Base-by-base conservation (phyloP, 495 filamentous ascomycete species). In the Penicillium subrubescens region DNA sequence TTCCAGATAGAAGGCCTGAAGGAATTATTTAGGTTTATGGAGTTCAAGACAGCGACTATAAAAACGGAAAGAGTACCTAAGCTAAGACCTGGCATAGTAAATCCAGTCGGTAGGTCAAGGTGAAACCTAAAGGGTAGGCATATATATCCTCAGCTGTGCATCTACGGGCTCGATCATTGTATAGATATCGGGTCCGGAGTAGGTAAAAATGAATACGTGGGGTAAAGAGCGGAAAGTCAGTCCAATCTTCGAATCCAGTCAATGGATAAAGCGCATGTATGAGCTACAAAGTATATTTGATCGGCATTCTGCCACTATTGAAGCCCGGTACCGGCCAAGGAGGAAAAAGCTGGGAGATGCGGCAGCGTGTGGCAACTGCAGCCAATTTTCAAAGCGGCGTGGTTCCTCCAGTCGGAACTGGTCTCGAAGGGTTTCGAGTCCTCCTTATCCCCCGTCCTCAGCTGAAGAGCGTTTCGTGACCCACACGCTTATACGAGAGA, bases 401-500 rank as follows among this genome's bases (percentile, higher is more conserved):
- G 69, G 66, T 62, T 59, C 68, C 50, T 53, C 67, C 71, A 73
- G 71, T 73, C 68, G 71, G 71, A 73, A 69, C 54, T 66, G 50
- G 56, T 65, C 60, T 65, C 60, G 62, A 65, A 64, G 41, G 60
- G 52, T 65, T 61, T 60, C 53, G 64, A 64, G 59, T 34, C 29
- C n/a, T 67, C 56, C 57, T 66, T 8, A 33, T 33, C 31, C 64
- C 33, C 54, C 53, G 25, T 37, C 43, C 50, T 59, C 33, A 43
- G 62, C 50, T 59, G 60, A 67, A 60, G 51, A 63, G 52, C 51
- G 25, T 48, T 56, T 52, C 3, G 48, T 17, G 48, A 52, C 48
- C 48, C 48, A 31, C 46, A 44, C 43, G 43, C 44, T 19, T 14
- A 48, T 70, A 73, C 71, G 71, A 72, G 69, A 60, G 53, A 50